Conservation (phyloP, 1,139 yeast genomes). For the Debaryomyces udenii region DNA sequence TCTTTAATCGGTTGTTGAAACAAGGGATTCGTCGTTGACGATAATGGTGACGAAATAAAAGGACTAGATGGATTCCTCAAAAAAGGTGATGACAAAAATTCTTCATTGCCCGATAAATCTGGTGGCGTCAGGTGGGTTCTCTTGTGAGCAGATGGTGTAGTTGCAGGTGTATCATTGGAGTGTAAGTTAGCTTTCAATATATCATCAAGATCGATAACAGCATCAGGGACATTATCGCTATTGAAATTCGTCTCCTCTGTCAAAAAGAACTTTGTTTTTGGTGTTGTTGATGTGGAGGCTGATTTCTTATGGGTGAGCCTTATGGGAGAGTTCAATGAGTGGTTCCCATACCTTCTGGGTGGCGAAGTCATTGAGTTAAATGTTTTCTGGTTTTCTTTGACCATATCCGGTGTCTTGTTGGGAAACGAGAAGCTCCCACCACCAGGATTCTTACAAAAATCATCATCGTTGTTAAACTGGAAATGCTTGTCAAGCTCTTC, state of each 20-base stretch:
- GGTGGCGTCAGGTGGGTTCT: conserved; percentile 55
- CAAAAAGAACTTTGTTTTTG: conserved; percentile 31
- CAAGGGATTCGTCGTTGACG: conserved; percentile 25
- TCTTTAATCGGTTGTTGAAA: conserved; percentile 40
- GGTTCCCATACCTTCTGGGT: conserved; percentile 9
- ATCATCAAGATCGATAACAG: conserved; percentile 64
- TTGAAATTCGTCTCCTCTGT: conserved; percentile 37
- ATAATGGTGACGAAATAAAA: conserved; percentile 29
- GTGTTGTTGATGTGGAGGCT: conserved; percentile 21
- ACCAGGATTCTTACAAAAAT: conserved; percentile 30
- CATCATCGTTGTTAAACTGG: conserved; percentile 40
- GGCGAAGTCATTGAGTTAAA: conserved; percentile 11
- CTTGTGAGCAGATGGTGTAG: conserved; percentile 30
- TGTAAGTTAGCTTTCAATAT: conserved; percentile 49
- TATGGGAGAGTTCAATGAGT: conserved; percentile 41
- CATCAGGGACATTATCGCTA: conserved; percentile 55
- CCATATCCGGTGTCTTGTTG: conserved; percentile 22
- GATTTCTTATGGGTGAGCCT: conserved; percentile 30
- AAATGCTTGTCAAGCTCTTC: conserved; percentile 28
- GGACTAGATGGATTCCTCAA: conserved; percentile 27
- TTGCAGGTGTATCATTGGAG: conserved; percentile 22
- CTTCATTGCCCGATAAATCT: conserved; percentile 29
- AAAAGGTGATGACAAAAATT: conserved; percentile 39
- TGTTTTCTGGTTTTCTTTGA: conserved; percentile 1
- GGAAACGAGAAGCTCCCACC: conserved; percentile 37